Evolutionary conservation across 2,329 filamentous ascomycete species (phyloP).

Genomic region (Botrytis pseudocinerea): DNA sequence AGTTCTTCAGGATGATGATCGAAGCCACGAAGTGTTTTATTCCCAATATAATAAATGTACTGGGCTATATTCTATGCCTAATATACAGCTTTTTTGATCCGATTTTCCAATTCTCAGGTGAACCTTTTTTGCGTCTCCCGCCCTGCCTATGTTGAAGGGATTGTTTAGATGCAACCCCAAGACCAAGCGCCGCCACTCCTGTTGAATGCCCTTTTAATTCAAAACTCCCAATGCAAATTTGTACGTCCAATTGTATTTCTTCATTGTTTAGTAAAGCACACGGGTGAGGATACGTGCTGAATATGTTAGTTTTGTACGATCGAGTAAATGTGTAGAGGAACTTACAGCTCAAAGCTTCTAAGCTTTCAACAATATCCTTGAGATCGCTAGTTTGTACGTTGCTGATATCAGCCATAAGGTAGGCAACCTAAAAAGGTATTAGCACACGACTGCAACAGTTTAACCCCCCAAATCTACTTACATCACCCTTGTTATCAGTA

Average conservation of each 20-base stretch:
- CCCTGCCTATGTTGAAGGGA: slow-evolving; percentile 33
- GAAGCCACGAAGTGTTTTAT: not conserved
- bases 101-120: not conserved
- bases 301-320: slow-evolving; percentile 17
- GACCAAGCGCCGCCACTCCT: slow-evolving; percentile 31
- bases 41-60: not conserved
- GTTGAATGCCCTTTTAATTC: slow-evolving; percentile 32
- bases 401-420: slow-evolving; percentile 97
- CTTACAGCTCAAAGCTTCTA: slow-evolving; percentile 81
- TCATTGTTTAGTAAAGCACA: slow-evolving; percentile 41
- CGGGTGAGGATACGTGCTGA: slow-evolving; percentile 44
- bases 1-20: not conserved
- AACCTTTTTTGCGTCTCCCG: slow-evolving; percentile 13
- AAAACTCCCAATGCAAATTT: slow-evolving; percentile 16
- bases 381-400: slow-evolving; percentile 78
- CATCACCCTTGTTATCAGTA: slow-evolving; percentile 90
- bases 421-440: slow-evolving; percentile 63
- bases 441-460: slow-evolving; percentile 24
- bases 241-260: slow-evolving; percentile 16
- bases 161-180: slow-evolving; percentile 26
- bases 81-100: slow-evolving; percentile 10
- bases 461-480: slow-evolving; percentile 45
- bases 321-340: not conserved
- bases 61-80: slow-evolving; percentile 14
- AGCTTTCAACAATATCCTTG: slow-evolving; percentile 77